Conservation (phyloP, 352 stramenopile species). For the Globisporangium irregulare region DNA sequence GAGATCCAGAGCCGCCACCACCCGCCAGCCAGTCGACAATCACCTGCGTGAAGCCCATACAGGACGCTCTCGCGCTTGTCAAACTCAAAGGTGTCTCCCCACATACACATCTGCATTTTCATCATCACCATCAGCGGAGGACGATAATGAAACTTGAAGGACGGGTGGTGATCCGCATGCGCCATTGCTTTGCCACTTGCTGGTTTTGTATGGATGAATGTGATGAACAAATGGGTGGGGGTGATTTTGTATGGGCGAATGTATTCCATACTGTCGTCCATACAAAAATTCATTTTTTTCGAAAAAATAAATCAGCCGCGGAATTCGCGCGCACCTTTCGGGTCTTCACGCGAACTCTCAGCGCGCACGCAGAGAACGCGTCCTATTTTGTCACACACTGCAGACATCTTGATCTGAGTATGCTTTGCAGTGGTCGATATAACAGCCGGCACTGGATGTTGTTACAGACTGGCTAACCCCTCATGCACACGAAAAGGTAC, state of each 20-base stretch:
- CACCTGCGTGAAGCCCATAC: not conserved
- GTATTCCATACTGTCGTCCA: no score
- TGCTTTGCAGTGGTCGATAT: no score
- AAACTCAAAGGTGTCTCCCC: not conserved
- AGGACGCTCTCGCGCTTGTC: not conserved
- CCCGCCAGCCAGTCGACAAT: slow-evolving; percentile 2
- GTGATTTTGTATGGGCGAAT: not conserved
- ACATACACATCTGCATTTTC: not conserved
- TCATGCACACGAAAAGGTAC: no score
- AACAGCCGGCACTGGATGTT: no score
- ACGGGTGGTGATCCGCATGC: slow-evolving; percentile 3
- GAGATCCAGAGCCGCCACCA: not conserved
- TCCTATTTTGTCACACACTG: no score
- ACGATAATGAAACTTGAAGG: not conserved
- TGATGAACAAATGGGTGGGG: no score
- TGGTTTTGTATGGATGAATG: not conserved
- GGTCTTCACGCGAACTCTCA: not conserved
- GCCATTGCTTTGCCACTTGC: not conserved
- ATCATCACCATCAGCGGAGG: not conserved
- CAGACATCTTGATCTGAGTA: no score
- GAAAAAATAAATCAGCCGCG: not conserved
- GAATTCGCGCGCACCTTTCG: not conserved
- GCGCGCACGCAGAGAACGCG: no score
- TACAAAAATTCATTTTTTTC: not conserved
- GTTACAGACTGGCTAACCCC: no score